These are phyloP conservation scores for Escallonia herrerae DNA, from an alignment of 129 eudicot genomes.

Conservation along the genomic window DNA sequence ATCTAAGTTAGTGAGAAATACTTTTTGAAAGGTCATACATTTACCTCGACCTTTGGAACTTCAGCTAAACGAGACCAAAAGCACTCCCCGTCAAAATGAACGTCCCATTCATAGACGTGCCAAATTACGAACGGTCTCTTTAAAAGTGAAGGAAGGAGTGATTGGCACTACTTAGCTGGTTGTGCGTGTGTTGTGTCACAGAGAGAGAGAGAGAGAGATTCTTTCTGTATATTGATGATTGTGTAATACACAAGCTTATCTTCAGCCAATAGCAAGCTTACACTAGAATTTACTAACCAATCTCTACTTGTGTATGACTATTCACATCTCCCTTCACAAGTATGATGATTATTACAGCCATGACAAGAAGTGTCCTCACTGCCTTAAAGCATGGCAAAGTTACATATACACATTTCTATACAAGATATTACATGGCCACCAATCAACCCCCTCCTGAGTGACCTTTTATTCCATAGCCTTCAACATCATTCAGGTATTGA, in stretches of 20 bases:
- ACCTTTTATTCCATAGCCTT: constrained; percentile 2
- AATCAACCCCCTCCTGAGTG: not conserved
- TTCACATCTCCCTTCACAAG: constrained; percentile 5
- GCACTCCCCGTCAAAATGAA: no score
- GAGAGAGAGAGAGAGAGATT: constrained; percentile 11
- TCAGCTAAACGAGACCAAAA: no score
- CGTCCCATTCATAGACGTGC: no score
- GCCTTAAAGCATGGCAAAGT: not conserved
- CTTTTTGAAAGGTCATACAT: no score
- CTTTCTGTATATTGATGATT: not conserved
- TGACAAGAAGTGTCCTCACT: not conserved
- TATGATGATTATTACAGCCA: not conserved
- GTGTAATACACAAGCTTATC: not conserved
- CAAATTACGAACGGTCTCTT: not conserved
- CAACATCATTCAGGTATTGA: not conserved
- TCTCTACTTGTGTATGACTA: constrained; percentile 1
- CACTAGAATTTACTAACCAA: constrained; percentile 3
- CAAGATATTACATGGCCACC: constrained; percentile 7
- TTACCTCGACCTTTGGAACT: no score
- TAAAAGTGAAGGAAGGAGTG: not conserved
- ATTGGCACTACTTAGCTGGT: no score
- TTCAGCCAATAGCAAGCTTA: not conserved
- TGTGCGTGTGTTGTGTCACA: no score
- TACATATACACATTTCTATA: constrained; percentile 3
- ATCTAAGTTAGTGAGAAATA: no score